Conservation (phyloP, 2,329 filamentous ascomycete species). For the Colletotrichum incanum region DNA sequence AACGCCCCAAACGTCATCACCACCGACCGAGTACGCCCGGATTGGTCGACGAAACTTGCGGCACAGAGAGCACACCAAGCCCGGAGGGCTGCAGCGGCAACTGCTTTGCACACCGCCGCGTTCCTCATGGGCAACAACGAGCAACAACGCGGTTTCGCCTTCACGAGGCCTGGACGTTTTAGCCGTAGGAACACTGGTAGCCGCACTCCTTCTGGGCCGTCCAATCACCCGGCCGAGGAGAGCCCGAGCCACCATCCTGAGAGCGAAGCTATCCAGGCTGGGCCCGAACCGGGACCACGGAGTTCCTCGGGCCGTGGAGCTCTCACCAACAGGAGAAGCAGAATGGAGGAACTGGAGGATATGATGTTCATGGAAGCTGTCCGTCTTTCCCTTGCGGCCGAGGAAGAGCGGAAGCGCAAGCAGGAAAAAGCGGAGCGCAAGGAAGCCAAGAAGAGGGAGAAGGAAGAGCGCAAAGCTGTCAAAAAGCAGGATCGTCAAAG, state of each 20-base stretch:
- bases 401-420: conserved; percentile 92
- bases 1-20: conserved; percentile 90
- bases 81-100: conserved; percentile 90
- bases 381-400: conserved; percentile 87
- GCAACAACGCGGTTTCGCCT: conserved; percentile 65
- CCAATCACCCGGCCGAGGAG: conserved; percentile 51
- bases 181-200: conserved; percentile 68
- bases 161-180: conserved; percentile 64
- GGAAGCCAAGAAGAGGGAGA: conserved; percentile 87
- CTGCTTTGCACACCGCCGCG: conserved; percentile 93
- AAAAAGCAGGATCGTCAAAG: conserved; percentile 70
- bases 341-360: conserved; percentile 92
- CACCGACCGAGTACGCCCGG: conserved; percentile 91
- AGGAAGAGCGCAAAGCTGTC: conserved; percentile 84
- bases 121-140: conserved; percentile 84
- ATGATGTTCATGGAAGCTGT: conserved; percentile 99
- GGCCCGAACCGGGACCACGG: conserved; percentile 54
- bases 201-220: conserved; percentile 48
- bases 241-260: conserved; percentile 48
- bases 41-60: conserved; percentile 93
- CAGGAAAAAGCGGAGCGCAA: conserved; percentile 86
- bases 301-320: conserved; percentile 49
- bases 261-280: conserved; percentile 47
- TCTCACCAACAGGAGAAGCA: conserved; percentile 56
- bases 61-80: conserved; percentile 88